Base-by-base conservation (phyloP, 306 rosid species). In the Mucuna pruriens region DNA sequence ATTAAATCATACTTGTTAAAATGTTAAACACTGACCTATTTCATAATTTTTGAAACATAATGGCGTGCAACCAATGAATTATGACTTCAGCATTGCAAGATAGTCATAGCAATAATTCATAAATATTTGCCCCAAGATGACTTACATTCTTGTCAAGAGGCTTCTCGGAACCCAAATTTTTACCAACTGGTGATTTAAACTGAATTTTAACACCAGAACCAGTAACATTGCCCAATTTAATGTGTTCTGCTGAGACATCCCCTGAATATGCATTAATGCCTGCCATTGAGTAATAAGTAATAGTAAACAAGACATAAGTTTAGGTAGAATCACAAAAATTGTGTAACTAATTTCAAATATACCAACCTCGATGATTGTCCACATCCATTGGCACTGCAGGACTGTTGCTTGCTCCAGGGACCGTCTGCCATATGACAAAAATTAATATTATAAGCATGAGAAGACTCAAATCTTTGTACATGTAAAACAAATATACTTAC, bases 81-180 rank as follows among this genome's bases (percentile, higher is more conserved):
- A 16, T 36, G 52, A 48, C 61, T 48, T 49, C 23, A 44, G 34
- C n/a, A 48, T 71, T 51, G 57, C 80, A 76, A 9, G 45, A 44
- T 15, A 51, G 25, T 22, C 44, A 3, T 16, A 19, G 15, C 22
- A 61, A 66, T 46, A 80, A 46, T 42, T n/a, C 17, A 7, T 33
- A 60, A 19, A 26, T 17, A 23, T 39, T 38, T 5, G 4, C 9
- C 33, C 36, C 2, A 69, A 74, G 71, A 83, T 9, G 79, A 71
- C 92, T 88, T 79, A 94, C 98, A 78, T 84, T 88, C 89, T 87
- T 90, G 74, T 90, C 93, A 69, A 85, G 91, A 78, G 89, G 94
- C 84, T 82, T 89, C 20, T 88, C 90, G 73, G 89, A 77, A 79
- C 73, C 83, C 84, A 89, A 73, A 82, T 88, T 90, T 90, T 81